These are phyloP conservation scores for Fusarium coffeatum DNA, from an alignment of 2,329 filamentous ascomycete genomes.

Conservation along the genomic window DNA sequence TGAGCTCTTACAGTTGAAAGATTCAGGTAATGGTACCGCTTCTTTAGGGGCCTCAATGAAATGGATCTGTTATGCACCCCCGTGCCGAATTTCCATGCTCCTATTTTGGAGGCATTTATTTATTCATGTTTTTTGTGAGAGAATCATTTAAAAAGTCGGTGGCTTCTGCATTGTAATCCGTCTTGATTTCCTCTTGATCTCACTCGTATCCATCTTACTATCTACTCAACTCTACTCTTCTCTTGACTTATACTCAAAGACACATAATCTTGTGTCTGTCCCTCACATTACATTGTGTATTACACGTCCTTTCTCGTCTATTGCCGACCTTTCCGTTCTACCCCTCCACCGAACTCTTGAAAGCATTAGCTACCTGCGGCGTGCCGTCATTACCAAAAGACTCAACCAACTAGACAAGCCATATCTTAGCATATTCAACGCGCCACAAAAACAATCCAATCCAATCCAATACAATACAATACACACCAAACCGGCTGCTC, in stretches of 20 bases:
- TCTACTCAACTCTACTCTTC: neutral
- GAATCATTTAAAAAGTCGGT: constrained; percentile 37
- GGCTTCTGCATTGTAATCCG: constrained; percentile 18
- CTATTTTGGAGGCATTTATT: constrained; percentile 21
- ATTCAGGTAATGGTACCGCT: constrained; percentile 22
- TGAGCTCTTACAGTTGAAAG: constrained; percentile 1
- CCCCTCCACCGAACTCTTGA: constrained; percentile 22
- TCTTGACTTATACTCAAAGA: neutral
- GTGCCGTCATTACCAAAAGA: constrained; percentile 33
- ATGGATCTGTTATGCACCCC: constrained; percentile 15
- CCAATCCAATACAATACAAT: too few species aligned
- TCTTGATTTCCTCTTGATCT: constrained; percentile 3
- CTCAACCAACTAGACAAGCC: constrained; percentile 23
- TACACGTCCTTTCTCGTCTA: constrained; percentile 2
- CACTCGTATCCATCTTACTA: neutral
- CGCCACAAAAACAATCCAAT: constrained; percentile 15
- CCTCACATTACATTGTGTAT: neutral
- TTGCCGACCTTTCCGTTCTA: constrained; percentile 29
- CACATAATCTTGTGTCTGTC: neutral
- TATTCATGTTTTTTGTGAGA: constrained; percentile 16
- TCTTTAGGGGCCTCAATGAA: neutral
- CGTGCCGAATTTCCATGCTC: constrained; percentile 32
- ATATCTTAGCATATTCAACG: neutral
- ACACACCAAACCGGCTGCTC: constrained; percentile 21
- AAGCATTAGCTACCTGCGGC: constrained; percentile 14